phyloP scores from a whole-genome alignment of 495 filamentous ascomycete species.

The Xylaria nigripes region DNA sequence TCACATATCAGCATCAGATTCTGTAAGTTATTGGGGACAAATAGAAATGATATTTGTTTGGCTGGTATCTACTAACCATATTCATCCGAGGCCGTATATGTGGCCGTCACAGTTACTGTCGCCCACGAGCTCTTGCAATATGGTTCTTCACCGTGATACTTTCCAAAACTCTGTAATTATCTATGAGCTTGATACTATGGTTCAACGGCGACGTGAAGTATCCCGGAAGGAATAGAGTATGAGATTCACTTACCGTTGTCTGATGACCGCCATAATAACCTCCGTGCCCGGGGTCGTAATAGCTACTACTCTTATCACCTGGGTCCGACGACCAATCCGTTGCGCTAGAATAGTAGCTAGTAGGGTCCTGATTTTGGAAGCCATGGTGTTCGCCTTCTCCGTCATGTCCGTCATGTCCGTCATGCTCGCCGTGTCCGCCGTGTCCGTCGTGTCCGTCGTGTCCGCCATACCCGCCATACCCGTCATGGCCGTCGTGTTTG shows the following conservation, averaged over 20 bases:
- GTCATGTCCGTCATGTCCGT: too few relatives aligned
- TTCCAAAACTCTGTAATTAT: neutral
- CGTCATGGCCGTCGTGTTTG: neutral
- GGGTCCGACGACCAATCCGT: too few relatives aligned
- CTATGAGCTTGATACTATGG: too few relatives aligned
- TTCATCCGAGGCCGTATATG: neutral
- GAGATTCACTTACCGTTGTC: neutral
- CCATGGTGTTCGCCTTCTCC: too few relatives aligned
- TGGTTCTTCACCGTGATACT: neutral
- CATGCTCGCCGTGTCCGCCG: neutral
- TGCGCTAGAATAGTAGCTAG: too few relatives aligned
- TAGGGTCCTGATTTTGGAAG: too few relatives aligned
- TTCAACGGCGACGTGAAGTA: too few relatives aligned
- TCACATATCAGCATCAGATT: slow-evolving; percentile 7
- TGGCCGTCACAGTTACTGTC: slow-evolving; percentile 4
- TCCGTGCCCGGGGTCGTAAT: too few relatives aligned
- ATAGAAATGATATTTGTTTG: neutral
- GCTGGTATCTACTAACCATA: slow-evolving; percentile 7
- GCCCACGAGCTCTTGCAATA: neutral
- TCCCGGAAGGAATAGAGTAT: neutral
- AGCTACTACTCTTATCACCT: too few relatives aligned
- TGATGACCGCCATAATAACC: neutral
- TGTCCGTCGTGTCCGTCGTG: neutral
- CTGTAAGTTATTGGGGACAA: neutral
- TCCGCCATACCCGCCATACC: neutral